phyloP scores from a whole-genome alignment of 305 asterid genomes.

The Ajuga reptans region DNA sequence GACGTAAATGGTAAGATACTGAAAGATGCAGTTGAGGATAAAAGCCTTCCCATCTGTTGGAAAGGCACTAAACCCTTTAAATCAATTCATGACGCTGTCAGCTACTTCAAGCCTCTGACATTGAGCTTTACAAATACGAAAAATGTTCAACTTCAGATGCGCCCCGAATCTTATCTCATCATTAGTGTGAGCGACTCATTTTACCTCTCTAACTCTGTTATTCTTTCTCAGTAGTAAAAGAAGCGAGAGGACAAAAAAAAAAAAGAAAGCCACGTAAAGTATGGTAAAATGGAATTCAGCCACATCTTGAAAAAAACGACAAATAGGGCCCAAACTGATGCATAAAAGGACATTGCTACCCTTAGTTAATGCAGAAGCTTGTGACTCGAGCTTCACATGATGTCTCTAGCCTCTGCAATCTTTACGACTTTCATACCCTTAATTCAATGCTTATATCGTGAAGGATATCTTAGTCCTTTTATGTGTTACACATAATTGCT shows the following conservation, averaged over 20 bases:
- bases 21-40: slow-evolving; percentile 53
- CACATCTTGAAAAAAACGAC: neutral
- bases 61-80: slow-evolving; percentile 69
- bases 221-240: neutral
- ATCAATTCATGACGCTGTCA: slow-evolving; percentile 48
- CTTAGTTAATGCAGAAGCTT: neutral
- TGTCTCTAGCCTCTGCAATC: neutral
- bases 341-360: neutral
- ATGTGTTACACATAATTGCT: too few relatives aligned
- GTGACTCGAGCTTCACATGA: neutral
- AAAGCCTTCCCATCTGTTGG: slow-evolving; percentile 81
- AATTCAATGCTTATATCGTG: neutral
- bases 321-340: neutral
- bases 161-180: slow-evolving; percentile 67
- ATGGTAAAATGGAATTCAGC: neutral
- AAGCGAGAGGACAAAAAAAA: neutral
- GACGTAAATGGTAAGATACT: slow-evolving; percentile 43
- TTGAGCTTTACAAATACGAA: slow-evolving; percentile 46
- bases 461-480: neutral
- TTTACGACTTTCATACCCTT: neutral
- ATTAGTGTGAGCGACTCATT: slow-evolving; percentile 42
- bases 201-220: neutral
- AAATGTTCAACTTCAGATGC: slow-evolving; percentile 48
- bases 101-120: slow-evolving; percentile 58
- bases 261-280: neutral